These are phyloP conservation scores for Coemansia sp. DNA, from an alignment of 192 early-diverging fungal genomes.

Conservation along the genomic window DNA sequence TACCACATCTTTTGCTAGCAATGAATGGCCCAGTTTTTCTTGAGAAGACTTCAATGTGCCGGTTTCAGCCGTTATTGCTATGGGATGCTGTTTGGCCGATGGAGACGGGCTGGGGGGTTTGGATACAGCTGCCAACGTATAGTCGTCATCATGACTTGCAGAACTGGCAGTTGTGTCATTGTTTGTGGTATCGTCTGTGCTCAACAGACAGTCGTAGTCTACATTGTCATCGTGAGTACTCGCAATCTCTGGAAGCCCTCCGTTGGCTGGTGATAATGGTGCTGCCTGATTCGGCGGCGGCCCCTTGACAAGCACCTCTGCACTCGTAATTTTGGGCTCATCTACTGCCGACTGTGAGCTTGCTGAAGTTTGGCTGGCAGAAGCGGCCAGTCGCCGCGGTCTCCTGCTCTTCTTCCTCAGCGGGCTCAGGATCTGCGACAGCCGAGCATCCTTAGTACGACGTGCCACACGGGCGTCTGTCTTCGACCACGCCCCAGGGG, in stretches of 20 bases:
- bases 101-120: neutral
- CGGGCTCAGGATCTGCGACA: conserved; percentile 6
- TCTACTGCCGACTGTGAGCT: neutral
- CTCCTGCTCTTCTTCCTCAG: neutral
- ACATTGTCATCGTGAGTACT: neutral
- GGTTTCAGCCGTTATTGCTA: neutral
- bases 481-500: neutral
- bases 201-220: conserved; percentile 42
- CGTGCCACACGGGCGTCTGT: neutral
- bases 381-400: neutral
- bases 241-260: neutral
- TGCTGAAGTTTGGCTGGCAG: neutral
- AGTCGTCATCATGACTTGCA: neutral
- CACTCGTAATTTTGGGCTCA: neutral
- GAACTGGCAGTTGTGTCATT: neutral
- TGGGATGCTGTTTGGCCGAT: neutral
- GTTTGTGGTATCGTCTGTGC: conserved; percentile 15
- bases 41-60: neutral
- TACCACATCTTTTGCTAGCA: neutral
- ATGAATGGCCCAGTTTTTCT: neutral
- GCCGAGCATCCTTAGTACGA: neutral
- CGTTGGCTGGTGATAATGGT: neutral
- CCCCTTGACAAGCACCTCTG: neutral
- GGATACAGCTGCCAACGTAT: neutral
- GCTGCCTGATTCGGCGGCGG: neutral